Percentiles rank a stretch among this genome's conserved stretches.
These are phyloP conservation scores for Tetracladium setigerum DNA, from an alignment of 495 filamentous ascomycete species.

Conservation along the genomic window DNA sequence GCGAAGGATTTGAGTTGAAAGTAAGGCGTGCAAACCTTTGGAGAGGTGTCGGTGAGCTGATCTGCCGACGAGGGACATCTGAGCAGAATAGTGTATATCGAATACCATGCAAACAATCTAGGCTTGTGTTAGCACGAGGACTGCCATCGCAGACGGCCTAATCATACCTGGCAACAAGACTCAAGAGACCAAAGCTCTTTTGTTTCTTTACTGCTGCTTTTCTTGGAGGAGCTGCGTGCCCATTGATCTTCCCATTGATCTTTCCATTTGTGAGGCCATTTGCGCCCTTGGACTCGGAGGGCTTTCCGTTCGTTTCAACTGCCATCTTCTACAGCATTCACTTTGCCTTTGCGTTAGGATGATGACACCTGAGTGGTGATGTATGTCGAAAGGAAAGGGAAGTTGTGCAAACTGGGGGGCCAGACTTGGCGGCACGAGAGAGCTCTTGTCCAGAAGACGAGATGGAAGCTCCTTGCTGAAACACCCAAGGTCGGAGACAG, in stretches of 20 bases:
- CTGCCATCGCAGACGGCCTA: slow-evolving; percentile 1
- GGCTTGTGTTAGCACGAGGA: slow-evolving; percentile 2
- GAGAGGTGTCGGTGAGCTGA: slow-evolving; percentile 60
- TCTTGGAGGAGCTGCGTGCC: slow-evolving; percentile 14
- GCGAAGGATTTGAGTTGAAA: slow-evolving; percentile 60
- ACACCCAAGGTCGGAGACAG: no score
- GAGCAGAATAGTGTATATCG: slow-evolving; percentile 68
- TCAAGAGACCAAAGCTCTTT: slow-evolving; percentile 42
- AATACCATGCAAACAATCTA: slow-evolving; percentile 82
- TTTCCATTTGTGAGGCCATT: slow-evolving; percentile 4
- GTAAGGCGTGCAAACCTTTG: slow-evolving; percentile 78
- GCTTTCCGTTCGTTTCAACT: slow-evolving; percentile 15
- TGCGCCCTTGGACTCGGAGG: slow-evolving; percentile 7
- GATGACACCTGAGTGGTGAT: neutral
- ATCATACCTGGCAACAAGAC: slow-evolving; percentile 54
- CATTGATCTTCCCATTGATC: slow-evolving; percentile 16
- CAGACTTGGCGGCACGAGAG: neutral
- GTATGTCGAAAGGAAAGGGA: neutral
- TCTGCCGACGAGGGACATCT: slow-evolving; percentile 68
- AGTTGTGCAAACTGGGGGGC: slow-evolving; percentile 1
- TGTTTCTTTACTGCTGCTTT: slow-evolving; percentile 13
- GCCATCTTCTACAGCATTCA: slow-evolving; percentile 21
- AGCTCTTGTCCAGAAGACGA: slow-evolving; percentile 1
- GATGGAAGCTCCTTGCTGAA: neutral
- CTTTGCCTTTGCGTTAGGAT: slow-evolving; percentile 2